Conservation (phyloP, 176 grass and related monocot genomes). For the Eremochloa ophiuroides region DNA sequence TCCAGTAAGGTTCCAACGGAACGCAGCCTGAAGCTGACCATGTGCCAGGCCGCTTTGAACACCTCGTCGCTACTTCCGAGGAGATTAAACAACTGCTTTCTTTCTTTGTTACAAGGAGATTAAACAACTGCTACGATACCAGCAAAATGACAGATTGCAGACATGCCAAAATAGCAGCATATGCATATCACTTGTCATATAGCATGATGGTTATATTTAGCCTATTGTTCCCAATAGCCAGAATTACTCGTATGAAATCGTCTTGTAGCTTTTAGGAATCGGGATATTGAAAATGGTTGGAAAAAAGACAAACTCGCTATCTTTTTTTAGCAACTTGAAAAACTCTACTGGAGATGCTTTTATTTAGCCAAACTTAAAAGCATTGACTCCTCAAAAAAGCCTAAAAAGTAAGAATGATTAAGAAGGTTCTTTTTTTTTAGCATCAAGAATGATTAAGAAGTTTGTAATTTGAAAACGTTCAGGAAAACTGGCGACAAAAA, state of each 20-base stretch:
- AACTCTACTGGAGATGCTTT: too few species aligned
- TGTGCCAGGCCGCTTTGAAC: slow-evolving; percentile 29
- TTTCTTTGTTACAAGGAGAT: not conserved
- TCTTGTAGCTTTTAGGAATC: too few species aligned
- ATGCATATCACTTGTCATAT: not conserved
- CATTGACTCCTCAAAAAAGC: too few species aligned
- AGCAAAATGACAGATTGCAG: not conserved
- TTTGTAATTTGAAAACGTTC: not conserved
- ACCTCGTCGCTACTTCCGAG: not conserved
- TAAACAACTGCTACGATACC: not conserved
- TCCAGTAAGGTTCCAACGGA: slow-evolving; percentile 14
- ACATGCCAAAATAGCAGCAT: not conserved
- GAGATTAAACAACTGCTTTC: not conserved
- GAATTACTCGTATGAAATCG: too few species aligned
- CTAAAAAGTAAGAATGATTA: not conserved
- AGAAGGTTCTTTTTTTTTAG: too few species aligned
- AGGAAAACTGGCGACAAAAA: not conserved
- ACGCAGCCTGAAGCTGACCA: slow-evolving; percentile 19
- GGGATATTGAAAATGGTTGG: too few species aligned
- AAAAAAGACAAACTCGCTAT: too few species aligned
- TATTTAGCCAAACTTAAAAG: too few species aligned
- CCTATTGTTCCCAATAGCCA: too few species aligned
- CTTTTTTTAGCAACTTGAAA: too few species aligned
- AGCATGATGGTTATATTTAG: too few species aligned
- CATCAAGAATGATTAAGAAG: too few species aligned